Evolutionary conservation across 306 rosid species (phyloP).

Genomic region (Prinsepia uniflora): DNA sequence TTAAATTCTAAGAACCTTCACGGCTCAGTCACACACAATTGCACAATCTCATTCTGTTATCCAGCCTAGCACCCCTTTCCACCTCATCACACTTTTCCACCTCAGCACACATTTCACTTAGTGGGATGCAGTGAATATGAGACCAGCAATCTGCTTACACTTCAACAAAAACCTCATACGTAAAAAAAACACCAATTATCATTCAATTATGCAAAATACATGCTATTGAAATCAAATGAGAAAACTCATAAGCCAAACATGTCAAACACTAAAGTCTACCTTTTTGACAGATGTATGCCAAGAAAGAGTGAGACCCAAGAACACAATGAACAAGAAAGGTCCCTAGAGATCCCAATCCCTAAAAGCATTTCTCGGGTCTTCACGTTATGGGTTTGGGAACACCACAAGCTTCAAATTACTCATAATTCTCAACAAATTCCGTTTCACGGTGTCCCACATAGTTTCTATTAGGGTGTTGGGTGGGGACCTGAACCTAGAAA

Average conservation of each 20-base stretch:
- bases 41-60: too few relatives aligned
- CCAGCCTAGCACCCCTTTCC: too few relatives aligned
- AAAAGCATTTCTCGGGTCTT: slow-evolving; percentile 92
- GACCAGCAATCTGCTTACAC: too few relatives aligned
- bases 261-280: slow-evolving; percentile 32
- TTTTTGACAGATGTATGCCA: slow-evolving; percentile 98
- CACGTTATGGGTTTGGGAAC: slow-evolving; percentile 91
- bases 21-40: too few relatives aligned
- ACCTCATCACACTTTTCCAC: too few relatives aligned
- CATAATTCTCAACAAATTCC: slow-evolving; percentile 89
- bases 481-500: slow-evolving; percentile 63
- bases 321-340: slow-evolving; percentile 94
- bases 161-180: slow-evolving; percentile 75
- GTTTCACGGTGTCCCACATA: slow-evolving; percentile 89
- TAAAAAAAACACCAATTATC: neutral
- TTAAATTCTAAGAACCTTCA: too few relatives aligned
- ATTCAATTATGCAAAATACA: neutral
- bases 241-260: neutral
- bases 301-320: slow-evolving; percentile 80
- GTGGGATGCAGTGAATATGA: too few relatives aligned
- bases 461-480: slow-evolving; percentile 91
- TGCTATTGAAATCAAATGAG: neutral
- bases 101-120: too few relatives aligned
- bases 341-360: slow-evolving; percentile 99
- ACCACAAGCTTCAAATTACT: slow-evolving; percentile 93